Evolutionary conservation across 306 rosid species (phyloP).

Genomic region (Acmispon strigosus): DNA sequence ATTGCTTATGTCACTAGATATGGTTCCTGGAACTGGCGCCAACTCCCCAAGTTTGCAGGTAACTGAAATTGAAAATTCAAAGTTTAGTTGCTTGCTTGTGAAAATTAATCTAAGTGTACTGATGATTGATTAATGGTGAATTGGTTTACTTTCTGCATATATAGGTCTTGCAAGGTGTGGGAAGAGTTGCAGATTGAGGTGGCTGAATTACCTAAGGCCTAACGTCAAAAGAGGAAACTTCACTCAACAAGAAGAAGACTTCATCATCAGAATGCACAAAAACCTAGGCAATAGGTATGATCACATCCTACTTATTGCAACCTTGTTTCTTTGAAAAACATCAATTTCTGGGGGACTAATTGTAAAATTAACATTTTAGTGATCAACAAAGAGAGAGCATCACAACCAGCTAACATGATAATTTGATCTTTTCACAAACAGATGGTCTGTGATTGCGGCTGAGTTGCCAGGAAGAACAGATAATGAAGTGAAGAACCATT

Average conservation of each 20-base stretch:
- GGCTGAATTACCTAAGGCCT: slow-evolving; percentile 44
- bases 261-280: slow-evolving; percentile 16
- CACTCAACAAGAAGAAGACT: slow-evolving; percentile 22
- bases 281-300: slow-evolving; percentile 27
- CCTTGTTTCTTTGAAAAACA: too few relatives aligned
- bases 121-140: background rate
- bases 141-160: background rate
- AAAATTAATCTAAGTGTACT: background rate
- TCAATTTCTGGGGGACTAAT: too few relatives aligned
- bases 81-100: background rate
- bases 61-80: background rate
- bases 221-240: slow-evolving; percentile 33
- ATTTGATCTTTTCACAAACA: background rate
- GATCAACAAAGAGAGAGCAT: too few relatives aligned
- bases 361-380: too few relatives aligned
- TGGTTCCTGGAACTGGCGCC: slow-evolving; percentile 94
- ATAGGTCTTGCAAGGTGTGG: slow-evolving; percentile 35
- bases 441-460: slow-evolving; percentile 45
- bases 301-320: background rate
- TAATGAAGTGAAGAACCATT: slow-evolving; percentile 37
- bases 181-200: slow-evolving; percentile 41
- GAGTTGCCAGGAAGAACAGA: slow-evolving; percentile 38
- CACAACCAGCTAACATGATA: background rate
- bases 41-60: slow-evolving; percentile 84
- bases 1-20: slow-evolving; percentile 71